A percentile compares a stretch with the other conserved stretches of the same genome.
Evolutionary conservation across 2,329 filamentous ascomycete species (phyloP).

Genomic region (Tolypocladium guangdongense): DNA sequence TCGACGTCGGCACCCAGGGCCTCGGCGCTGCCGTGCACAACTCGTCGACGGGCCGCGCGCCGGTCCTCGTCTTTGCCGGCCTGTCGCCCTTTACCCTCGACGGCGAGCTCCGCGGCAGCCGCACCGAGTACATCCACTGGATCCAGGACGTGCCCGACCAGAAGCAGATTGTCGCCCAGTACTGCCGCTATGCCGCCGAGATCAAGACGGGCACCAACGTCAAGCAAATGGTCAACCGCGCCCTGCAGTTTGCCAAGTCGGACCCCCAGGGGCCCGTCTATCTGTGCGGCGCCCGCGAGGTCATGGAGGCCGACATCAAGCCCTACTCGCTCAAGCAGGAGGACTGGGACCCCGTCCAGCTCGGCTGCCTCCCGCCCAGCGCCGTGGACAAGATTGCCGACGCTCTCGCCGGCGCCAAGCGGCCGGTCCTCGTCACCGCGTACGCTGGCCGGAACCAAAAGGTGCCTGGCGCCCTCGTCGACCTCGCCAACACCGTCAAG

Average conservation of each 20-base stretch:
- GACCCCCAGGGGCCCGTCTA: conserved; percentile 75
- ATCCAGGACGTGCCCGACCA: conserved; percentile 77
- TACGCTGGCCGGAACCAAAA: conserved; percentile 61
- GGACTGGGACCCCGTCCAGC: conserved; percentile 60
- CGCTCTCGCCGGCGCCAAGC: conserved; percentile 50
- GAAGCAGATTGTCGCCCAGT: conserved; percentile 70
- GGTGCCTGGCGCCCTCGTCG: conserved; percentile 49
- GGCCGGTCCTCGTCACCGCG: conserved; percentile 60
- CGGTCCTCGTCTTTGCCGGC: conserved; percentile 69
- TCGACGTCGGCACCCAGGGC: conserved; percentile 73
- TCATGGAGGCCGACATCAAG: conserved; percentile 75
- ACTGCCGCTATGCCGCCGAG: conserved; percentile 74
- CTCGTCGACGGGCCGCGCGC: conserved; percentile 61
- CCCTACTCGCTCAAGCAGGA: conserved; percentile 59
- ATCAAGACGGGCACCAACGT: conserved; percentile 77
- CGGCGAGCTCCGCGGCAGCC: conserved; percentile 64
- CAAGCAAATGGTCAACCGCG: conserved; percentile 82
- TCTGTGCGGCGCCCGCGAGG: conserved; percentile 64
- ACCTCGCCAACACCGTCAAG: conserved; percentile 56
- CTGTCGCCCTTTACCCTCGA: conserved; percentile 67
- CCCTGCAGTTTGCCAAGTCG: conserved; percentile 68
- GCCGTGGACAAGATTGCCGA: conserved; percentile 51
- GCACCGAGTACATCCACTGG: conserved; percentile 81
- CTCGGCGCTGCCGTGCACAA: conserved; percentile 72
- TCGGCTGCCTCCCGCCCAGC: conserved; percentile 43